These are phyloP conservation scores for Breynia disticha DNA, from an alignment of 441 rosid genomes.

Conservation along the genomic window DNA sequence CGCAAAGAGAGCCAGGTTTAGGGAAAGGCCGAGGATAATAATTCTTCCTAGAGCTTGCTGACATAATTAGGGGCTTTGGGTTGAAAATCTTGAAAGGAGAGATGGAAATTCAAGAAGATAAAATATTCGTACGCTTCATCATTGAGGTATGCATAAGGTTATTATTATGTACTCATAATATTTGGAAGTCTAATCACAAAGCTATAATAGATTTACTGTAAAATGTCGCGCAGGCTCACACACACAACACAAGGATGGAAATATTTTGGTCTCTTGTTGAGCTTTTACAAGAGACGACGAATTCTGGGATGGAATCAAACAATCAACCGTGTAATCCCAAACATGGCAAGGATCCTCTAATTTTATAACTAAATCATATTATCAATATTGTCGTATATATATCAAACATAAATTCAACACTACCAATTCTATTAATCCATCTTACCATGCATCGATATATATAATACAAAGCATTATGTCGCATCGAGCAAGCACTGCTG, in stretches of 20 bases:
- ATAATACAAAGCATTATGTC: too few species aligned
- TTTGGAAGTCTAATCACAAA: background rate
- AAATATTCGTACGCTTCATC: slow-evolving; percentile 70
- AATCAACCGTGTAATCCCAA: slow-evolving; percentile 18
- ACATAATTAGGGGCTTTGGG: slow-evolving; percentile 63
- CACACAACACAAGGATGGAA: slow-evolving; percentile 53
- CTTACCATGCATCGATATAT: too few species aligned
- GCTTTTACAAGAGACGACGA: slow-evolving; percentile 39
- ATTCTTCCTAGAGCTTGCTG: slow-evolving; percentile 78
- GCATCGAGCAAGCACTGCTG: too few species aligned
- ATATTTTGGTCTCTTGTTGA: slow-evolving; percentile 78
- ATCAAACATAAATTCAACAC: too few species aligned
- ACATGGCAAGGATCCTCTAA: slow-evolving; percentile 20
- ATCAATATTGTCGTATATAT: too few species aligned
- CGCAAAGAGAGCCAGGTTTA: slow-evolving; percentile 72
- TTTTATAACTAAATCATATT: too few species aligned
- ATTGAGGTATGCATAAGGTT: slow-evolving; percentile 46
- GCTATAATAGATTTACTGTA: slow-evolving; percentile 7
- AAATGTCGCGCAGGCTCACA: slow-evolving; percentile 39
- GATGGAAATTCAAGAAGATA: slow-evolving; percentile 52
- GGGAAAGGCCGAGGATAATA: slow-evolving; percentile 72
- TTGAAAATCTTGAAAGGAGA: slow-evolving; percentile 71
- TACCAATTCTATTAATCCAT: too few species aligned
- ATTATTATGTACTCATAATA: background rate
- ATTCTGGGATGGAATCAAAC: slow-evolving; percentile 20